Evolutionary conservation across 2,329 filamentous ascomycete species (phyloP).

Genomic region (Herpotrichia juniperi): DNA sequence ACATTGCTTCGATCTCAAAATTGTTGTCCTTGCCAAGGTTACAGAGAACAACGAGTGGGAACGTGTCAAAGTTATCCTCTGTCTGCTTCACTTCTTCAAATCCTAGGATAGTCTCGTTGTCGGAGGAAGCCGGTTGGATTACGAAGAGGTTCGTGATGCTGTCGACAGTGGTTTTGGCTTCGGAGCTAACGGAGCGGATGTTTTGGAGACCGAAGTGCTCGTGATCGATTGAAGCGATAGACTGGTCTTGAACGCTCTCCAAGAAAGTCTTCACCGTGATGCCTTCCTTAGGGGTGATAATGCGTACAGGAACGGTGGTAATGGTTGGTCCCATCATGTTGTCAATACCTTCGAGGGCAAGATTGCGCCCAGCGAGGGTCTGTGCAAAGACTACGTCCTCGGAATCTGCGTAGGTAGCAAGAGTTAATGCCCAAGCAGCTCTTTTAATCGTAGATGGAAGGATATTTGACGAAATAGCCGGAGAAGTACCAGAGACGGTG

Average conservation of each 20-base stretch:
- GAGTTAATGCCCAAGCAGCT: slow-evolving; percentile 29
- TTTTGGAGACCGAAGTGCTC: slow-evolving; percentile 49
- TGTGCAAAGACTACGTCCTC: slow-evolving; percentile 29
- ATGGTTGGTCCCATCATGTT: slow-evolving; percentile 44
- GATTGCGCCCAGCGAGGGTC: slow-evolving; percentile 18
- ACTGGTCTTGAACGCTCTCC: slow-evolving; percentile 17
- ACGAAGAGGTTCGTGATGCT: slow-evolving; percentile 52
- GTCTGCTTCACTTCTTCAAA: slow-evolving; percentile 7
- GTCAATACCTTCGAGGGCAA: slow-evolving; percentile 28
- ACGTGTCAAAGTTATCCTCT: slow-evolving; percentile 22
- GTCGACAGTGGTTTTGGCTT: slow-evolving; percentile 45
- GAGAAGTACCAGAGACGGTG: slow-evolving; percentile 7
- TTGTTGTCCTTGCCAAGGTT: slow-evolving; percentile 9
- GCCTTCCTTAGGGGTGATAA: slow-evolving; percentile 36
- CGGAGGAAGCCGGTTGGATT: slow-evolving; percentile 16
- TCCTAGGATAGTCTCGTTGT: slow-evolving; percentile 10
- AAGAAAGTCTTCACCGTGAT: slow-evolving; percentile 17
- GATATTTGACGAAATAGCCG: slow-evolving; percentile 12
- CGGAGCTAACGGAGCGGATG: slow-evolving; percentile 35
- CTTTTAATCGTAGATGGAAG: slow-evolving; percentile 21
- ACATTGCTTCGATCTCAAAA: slow-evolving; percentile 18
- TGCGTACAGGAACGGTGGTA: slow-evolving; percentile 46
- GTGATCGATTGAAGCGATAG: slow-evolving; percentile 16
- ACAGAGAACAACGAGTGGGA: slow-evolving; percentile 22
- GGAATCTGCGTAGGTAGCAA: slow-evolving; percentile 19